Evolutionary conservation across 345 rosid genomes (phyloP).

Genomic region (Laguncularia racemosa): DNA sequence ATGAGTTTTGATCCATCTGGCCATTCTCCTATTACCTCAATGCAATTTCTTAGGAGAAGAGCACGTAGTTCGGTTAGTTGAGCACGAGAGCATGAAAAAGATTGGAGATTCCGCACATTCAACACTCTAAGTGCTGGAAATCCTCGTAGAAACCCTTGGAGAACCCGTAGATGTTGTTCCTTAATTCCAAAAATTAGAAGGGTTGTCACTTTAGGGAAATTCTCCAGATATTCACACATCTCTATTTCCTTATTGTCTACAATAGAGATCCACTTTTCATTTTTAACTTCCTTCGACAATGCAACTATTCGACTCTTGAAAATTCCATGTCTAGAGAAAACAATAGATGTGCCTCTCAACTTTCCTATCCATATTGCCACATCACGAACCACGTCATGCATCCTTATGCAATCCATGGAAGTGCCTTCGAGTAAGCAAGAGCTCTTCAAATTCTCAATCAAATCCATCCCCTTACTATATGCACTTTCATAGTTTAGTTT

Average conservation of each 20-base stretch:
- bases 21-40: slow-evolving; percentile 19
- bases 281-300: slow-evolving; percentile 15
- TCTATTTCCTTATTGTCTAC: slow-evolving; percentile 23
- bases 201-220: slow-evolving; percentile 15
- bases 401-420: slow-evolving; percentile 19
- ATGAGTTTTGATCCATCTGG: slow-evolving; percentile 26
- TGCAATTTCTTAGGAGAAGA: slow-evolving; percentile 25
- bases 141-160: slow-evolving; percentile 17
- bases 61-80: slow-evolving; percentile 17
- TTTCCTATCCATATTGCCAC: slow-evolving; percentile 34
- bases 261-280: slow-evolving; percentile 19
- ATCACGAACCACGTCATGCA: slow-evolving; percentile 44
- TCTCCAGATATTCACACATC: slow-evolving; percentile 13
- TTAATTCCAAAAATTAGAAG: slow-evolving; percentile 30
- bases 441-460: slow-evolving; percentile 37
- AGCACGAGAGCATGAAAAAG: slow-evolving; percentile 25
- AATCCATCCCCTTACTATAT: slow-evolving; percentile 23
- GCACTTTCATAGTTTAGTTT: slow-evolving; percentile 15
- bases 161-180: slow-evolving; percentile 15
- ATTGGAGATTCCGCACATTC: slow-evolving; percentile 28
- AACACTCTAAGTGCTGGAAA: slow-evolving; percentile 23
- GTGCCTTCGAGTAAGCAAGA: slow-evolving; percentile 36
- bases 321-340: slow-evolving; percentile 24
- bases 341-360: slow-evolving; percentile 20
- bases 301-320: slow-evolving; percentile 10